Conservation (phyloP, 768 basidiomycete genomes). For the Agaricus blazei region DNA sequence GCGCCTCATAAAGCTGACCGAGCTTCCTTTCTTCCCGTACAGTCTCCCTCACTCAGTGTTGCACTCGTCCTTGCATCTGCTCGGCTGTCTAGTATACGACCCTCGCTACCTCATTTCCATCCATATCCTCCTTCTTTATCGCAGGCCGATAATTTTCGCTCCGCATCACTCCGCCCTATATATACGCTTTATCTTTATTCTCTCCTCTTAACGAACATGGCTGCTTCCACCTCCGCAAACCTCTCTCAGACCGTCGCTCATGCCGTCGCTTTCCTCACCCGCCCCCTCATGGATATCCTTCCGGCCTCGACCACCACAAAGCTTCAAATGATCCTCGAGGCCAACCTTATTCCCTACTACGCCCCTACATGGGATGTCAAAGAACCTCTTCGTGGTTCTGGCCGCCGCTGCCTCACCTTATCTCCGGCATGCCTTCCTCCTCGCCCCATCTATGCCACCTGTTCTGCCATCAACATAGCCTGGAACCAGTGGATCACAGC, state of each 20-base stretch:
- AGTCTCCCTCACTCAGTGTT: slow-evolving; percentile 8
- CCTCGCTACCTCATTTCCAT: slow-evolving; percentile 29
- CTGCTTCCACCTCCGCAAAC: slow-evolving; percentile 34
- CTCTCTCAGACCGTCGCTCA: slow-evolving; percentile 70
- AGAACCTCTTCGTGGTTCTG: slow-evolving; percentile 64
- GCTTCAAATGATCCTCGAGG: slow-evolving; percentile 68
- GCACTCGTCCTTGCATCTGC: slow-evolving; percentile 2
- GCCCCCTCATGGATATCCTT: slow-evolving; percentile 53
- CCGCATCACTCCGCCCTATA: slow-evolving; percentile 12
- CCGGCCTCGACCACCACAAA: slow-evolving; percentile 59
- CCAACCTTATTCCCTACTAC: slow-evolving; percentile 66
- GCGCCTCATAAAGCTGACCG: slow-evolving; percentile 10
- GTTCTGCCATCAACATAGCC: slow-evolving; percentile 62
- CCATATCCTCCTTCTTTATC: slow-evolving; percentile 31
- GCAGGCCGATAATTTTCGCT: slow-evolving; percentile 56
- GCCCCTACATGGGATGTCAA: slow-evolving; percentile 60
- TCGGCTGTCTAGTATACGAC: slow-evolving; percentile 15
- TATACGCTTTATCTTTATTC: slow-evolving; percentile 11
- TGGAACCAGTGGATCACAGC: slow-evolving; percentile 79
- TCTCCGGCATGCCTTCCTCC: slow-evolving; percentile 68
- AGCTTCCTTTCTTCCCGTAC: slow-evolving; percentile 11
- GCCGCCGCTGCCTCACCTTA: slow-evolving; percentile 69
- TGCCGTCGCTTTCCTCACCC: slow-evolving; percentile 69
- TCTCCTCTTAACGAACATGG: slow-evolving; percentile 23
- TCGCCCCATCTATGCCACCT: slow-evolving; percentile 65